Evolutionary conservation across 2,329 filamentous ascomycete species (phyloP), one percentile per base, ranked within the genome.

Genomic region (Cytospora schulzeri): DNA sequence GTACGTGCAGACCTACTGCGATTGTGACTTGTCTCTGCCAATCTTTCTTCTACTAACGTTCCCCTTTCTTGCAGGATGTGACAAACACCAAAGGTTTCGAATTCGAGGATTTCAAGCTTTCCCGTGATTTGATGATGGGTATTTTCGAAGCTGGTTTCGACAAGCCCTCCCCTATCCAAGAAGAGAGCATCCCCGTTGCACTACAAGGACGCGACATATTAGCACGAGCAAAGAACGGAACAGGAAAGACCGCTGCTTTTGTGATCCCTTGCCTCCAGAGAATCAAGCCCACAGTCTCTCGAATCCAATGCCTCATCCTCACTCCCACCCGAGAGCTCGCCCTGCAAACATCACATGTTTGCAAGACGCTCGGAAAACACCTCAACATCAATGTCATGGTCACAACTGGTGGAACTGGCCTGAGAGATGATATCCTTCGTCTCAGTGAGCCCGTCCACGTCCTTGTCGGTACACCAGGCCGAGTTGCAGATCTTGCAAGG

Each of bases 101-200:
- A 72, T 99, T 97, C 74, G 96, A 99, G 79, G 92, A 98, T 71
- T 97, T 99, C 76, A 91, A 91, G 70, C 89, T 99, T 72, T 97
- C 96, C 82, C 87, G 95, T 75, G 92, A 97, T 76, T 82, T 99
- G 67, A 87, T 99, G 81, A 99, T 98, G 94, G 95, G 95, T 68
- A 98, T 99, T 70, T 99, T 98, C 78, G 95, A 99, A 81, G 95
- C 95, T 71, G 95, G 95, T 68, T 99, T 97, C 78, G 95, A 99
- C 78, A 97, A 96, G 80, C 95, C 95, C 19, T 99, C 95, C 64
- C 95, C 95, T 14, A 99, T 99, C 72, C 95, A 99, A 87, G 95
- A 99, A 88, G 95, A 98, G 81, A 93, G 95, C 62, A 97, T 99
- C 73, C 95, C 95, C 56, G 94, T 99, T 70, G 95, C 95, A 58